phyloP scores from a whole-genome alignment of 202 grass and related monocot genomes.

The Brachypodium distachyon region DNA sequence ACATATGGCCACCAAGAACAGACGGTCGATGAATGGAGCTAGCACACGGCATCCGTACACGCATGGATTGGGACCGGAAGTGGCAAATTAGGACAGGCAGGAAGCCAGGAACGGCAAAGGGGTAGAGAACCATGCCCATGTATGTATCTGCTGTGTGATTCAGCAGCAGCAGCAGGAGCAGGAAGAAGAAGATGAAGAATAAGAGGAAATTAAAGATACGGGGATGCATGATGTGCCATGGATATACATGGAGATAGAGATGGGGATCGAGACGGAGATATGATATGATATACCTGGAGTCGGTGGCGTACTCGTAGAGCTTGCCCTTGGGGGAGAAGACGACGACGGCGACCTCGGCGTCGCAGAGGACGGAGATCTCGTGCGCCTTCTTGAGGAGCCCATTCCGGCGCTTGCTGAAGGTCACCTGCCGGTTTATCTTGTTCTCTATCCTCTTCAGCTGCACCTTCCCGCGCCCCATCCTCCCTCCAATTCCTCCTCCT shows the following conservation, averaged over 20 bases:
- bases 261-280: not conserved
- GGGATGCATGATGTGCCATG: too few relatives aligned
- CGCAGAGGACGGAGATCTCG: conserved; percentile 60
- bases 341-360: conserved; percentile 45
- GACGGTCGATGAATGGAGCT: not conserved
- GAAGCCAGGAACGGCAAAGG: not conserved
- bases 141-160: too few relatives aligned
- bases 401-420: conserved; percentile 47
- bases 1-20: not conserved
- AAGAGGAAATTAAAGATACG: too few relatives aligned
- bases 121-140: not conserved
- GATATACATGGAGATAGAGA: not conserved
- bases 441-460: conserved; percentile 72
- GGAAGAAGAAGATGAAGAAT: not conserved
- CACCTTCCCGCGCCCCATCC: conserved; percentile 61
- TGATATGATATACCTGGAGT: not conserved
- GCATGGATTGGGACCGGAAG: conserved; percentile 8
- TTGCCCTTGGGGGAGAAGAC: conserved; percentile 52
- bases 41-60: not conserved
- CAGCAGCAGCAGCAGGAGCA: too few relatives aligned
- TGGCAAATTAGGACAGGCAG: not conserved
- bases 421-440: conserved; percentile 64
- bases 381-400: conserved; percentile 61
- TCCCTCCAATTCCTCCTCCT: not conserved
- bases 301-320: conserved; percentile 42